These are phyloP conservation scores for Nevesoporus exiguus DNA, from an alignment of 768 basidiomycete species.

Conservation along the genomic window DNA sequence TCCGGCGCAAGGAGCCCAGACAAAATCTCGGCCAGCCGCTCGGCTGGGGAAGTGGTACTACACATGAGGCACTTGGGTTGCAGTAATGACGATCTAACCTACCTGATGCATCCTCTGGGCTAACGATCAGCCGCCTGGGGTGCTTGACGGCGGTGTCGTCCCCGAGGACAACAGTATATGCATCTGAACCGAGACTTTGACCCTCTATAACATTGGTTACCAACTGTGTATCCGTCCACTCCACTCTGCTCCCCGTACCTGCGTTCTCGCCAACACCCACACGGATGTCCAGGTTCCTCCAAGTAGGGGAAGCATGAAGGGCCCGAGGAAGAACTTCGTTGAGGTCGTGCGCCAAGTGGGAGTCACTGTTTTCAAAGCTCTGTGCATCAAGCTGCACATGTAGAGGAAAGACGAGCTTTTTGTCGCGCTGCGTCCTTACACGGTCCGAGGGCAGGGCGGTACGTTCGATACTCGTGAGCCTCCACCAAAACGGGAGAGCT, in stretches of 20 bases:
- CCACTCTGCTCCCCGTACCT: conserved; percentile 33
- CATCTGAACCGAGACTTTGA: conserved; percentile 4
- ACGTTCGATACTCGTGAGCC: conserved; percentile 84
- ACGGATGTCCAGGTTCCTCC: conserved; percentile 43
- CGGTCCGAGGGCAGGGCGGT: conserved; percentile 63
- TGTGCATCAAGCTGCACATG: conserved; percentile 37
- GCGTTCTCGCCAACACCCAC: conserved; percentile 25
- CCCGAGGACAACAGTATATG: conserved; percentile 26
- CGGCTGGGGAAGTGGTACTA: conserved; percentile 25
- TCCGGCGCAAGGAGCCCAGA: conserved; percentile 39
- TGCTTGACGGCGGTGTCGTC: conserved; percentile 20
- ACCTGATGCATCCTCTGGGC: conserved; percentile 28
- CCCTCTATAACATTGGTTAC: conserved; percentile 15
- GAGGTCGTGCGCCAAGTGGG: conserved; percentile 28
- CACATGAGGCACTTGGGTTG: conserved; percentile 10
- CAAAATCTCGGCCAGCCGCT: conserved; percentile 38
- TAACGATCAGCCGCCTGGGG: conserved; percentile 21
- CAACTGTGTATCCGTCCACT: background rate
- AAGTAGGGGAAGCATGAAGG: conserved; percentile 26
- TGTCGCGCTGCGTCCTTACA: conserved; percentile 50
- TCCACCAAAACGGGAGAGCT: conserved; percentile 91
- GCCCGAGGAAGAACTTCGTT: conserved; percentile 18
- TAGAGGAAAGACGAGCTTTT: conserved; percentile 43
- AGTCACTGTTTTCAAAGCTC: conserved; percentile 13
- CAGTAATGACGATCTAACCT: conserved; percentile 10